Conservation (phyloP, 495 filamentous ascomycete species). For the Daldinia caldariorum region DNA sequence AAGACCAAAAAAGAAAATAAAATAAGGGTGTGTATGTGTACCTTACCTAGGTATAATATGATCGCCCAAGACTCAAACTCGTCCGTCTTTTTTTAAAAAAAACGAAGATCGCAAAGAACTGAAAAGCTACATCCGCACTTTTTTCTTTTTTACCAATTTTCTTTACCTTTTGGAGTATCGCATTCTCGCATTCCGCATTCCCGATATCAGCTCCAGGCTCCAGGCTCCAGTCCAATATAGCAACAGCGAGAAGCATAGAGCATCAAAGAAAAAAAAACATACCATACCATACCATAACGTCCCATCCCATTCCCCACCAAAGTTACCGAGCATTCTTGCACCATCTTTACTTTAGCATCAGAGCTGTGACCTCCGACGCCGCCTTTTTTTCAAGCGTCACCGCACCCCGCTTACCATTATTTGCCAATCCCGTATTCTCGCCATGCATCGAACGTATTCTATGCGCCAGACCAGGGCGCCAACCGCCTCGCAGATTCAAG, state of each 20-base stretch:
- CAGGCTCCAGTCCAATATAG: constrained; percentile 10
- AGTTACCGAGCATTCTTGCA: background rate
- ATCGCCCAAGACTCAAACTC: constrained; percentile 32
- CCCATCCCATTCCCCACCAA: background rate
- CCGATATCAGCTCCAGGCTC: constrained; percentile 1
- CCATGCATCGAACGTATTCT: constrained; percentile 97
- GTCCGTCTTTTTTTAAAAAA: constrained; percentile 36
- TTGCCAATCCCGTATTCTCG: constrained; percentile 34
- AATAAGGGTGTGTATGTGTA: background rate
- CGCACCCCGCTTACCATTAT: constrained; percentile 12
- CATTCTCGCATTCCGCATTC: constrained; percentile 4
- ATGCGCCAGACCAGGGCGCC: constrained; percentile 97
- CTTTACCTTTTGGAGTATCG: constrained; percentile 16
- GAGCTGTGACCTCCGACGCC: background rate
- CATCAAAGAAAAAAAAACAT: background rate
- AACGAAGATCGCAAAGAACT: constrained; percentile 27
- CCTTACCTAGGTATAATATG: constrained; percentile 40
- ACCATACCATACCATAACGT: background rate
- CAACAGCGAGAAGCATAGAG: background rate
- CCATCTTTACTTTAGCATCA: background rate
- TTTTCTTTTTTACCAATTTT: constrained; percentile 15
- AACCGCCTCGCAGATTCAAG: constrained; percentile 69
- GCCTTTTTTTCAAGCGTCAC: constrained; percentile 11
- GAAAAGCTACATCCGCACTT: constrained; percentile 20
- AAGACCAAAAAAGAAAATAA: constrained; percentile 6